Conservation (phyloP, 179 eudicot genomes). For the Carnegiea gigantea region DNA sequence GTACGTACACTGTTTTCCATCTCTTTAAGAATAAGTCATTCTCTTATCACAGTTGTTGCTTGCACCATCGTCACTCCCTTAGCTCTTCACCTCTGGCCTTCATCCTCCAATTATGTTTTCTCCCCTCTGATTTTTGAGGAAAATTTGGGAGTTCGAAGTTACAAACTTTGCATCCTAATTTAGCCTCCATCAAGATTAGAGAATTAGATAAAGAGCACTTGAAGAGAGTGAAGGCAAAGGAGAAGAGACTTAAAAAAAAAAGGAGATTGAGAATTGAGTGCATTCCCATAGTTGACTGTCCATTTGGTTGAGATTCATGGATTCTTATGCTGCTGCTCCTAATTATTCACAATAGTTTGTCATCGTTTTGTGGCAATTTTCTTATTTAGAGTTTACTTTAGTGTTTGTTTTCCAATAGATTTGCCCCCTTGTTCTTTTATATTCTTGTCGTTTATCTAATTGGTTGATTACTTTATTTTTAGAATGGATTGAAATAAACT, state of each 20-base stretch:
- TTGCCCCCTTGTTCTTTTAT: neutral
- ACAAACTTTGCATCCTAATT: neutral
- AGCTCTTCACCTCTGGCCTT: neutral
- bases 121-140: neutral
- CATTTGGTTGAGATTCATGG: neutral
- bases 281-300: no score
- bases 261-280: neutral
- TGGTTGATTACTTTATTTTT: no score
- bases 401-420: neutral
- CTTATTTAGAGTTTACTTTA: neutral
- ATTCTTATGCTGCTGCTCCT: neutral
- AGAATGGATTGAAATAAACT: neutral
- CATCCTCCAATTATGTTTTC: neutral
- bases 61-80: neutral
- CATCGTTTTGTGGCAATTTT: neutral
- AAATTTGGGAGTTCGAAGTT: no score
- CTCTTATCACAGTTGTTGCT: neutral
- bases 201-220: neutral
- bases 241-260: neutral
- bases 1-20: neutral
- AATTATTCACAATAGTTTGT: neutral
- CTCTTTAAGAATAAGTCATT: neutral
- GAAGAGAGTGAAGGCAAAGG: neutral
- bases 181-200: neutral
- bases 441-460: neutral